Base-by-base conservation (phyloP, 352 stramenopile genomes). In the Phytopythium kandeliae region DNA sequence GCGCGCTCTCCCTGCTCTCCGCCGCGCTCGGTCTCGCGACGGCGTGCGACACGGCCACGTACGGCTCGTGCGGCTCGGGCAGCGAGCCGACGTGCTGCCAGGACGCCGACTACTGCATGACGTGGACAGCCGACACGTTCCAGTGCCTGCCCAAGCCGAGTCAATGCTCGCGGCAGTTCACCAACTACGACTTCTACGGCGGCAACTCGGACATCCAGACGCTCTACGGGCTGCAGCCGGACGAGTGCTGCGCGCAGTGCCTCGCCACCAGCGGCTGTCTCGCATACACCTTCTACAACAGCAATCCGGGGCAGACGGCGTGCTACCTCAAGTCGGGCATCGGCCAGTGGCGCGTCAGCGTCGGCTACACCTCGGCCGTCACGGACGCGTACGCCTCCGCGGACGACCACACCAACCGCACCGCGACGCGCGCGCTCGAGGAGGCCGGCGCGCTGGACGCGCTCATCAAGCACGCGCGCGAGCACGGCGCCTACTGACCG, bases 201-300 rank as follows among this genome's bases (percentile, higher is more conserved):
- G 72, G 72, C 24, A 67, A 78, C 43, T 43, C 50, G 26, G 68
- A 85, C 48, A 63, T 80, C 21, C 54, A 64, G 47, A 64, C 60
- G 4, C 43, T 78, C 22, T 66, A 69, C 44, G 56, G 60, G 4
- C 51, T 75, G 15, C 36, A 60, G 31, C 62, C 69, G 34, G 59
- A 34, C 28, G 65, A 74, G 11, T 84, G 69, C 48, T 78, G 72
- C 41, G 54, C 46, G 1, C 37, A 63, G 46, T 78, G 68, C 46
- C 42, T 61, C 22, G 59, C 33, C 15, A 79, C 65, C 17, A 30
- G 28, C 16, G 69, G 60, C 21, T 78, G 71, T 48, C 61, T 74
- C 35, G 71, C 63, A 26, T 78, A 82, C 68, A 78, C 71, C 16
- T 82, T 74, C 47, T 43, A 72, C 51, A 79, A 77, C 61, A 51